Base-by-base conservation (phyloP, 768 basidiomycete species). In the Chalciporus chontae region DNA sequence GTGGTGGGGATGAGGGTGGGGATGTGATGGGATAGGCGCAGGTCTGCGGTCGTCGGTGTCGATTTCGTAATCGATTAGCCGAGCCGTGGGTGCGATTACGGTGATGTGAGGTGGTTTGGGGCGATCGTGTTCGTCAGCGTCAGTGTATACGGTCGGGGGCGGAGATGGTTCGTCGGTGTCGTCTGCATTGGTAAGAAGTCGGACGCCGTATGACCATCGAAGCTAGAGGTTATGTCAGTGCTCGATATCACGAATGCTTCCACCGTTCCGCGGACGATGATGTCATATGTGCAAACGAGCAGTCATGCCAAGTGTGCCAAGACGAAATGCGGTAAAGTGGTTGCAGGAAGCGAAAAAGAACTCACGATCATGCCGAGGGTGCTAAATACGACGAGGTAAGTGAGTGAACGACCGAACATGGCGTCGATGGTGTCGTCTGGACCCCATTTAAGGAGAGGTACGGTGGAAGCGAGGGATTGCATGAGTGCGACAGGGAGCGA, bases 311-410 rank as follows among this genome's bases (percentile, higher is more conserved):
- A 15, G 34, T 8, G 6, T 36, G 34, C 34, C 34, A 36, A 36
- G 34, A n/a, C 15, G 34, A n/a, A 5, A 36, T 2, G 34, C 34
- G 34, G 10, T 0, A 8, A 10, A 18, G n/a, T n/a, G 3, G 26
- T 4, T 26, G 26, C 26, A 4, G 32, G 36, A 3, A 31, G 37
- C 29, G 26, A 19, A n/a, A 38, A 29, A 46, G 17, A 26, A 77
- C 86, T 58, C 61, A 93, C 90, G 61, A 97, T 83, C 93, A 95
- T 95, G 39, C 96, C 96, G 27, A 98, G 77, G 0, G 94, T 96
- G 51, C 90, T 93, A 66, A 94, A 94, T 18, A 97, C 75, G 7
- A 96, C 90, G 40, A 95, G 78, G 62, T 95, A 94, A 0, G 87
- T 88, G 48, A 95, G 71, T 0, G 90, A 92, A 8, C 96, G 79